phyloP scores from a whole-genome alignment of 257 asterid species.

The Penstemon newberryi region DNA sequence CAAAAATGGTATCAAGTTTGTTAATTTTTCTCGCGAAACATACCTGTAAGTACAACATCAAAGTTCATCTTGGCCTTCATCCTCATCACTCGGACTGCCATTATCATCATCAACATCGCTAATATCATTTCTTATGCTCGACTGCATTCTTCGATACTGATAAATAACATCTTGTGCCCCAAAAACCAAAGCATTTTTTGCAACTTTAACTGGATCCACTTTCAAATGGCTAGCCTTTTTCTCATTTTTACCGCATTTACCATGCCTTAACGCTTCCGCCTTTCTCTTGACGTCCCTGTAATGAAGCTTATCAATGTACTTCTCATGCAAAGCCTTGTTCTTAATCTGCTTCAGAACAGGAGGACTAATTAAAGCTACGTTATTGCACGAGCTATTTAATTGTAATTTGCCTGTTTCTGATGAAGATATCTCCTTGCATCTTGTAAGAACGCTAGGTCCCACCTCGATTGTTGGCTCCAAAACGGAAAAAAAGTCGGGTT shows the following conservation, averaged over 20 bases:
- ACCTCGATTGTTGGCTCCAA: constrained; percentile 55
- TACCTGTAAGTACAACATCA: background rate
- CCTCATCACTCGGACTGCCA: constrained; percentile 24
- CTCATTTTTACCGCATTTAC: constrained; percentile 26
- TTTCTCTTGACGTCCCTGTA: constrained; percentile 79
- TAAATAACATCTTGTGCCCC: constrained; percentile 60
- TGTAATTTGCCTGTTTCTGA: constrained; percentile 52
- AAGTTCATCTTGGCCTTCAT: constrained; percentile 32
- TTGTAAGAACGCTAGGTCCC: constrained; percentile 35
- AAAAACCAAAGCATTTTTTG: constrained; percentile 61
- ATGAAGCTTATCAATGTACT: constrained; percentile 78
- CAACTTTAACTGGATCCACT: constrained; percentile 46
- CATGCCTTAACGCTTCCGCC: constrained; percentile 52
- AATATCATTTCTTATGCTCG: constrained; percentile 15
- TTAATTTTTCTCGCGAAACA: too few relatives aligned
- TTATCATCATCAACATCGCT: constrained; percentile 32
- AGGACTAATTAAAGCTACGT: constrained; percentile 55
- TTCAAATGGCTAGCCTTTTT: constrained; percentile 26
- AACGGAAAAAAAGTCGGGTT: constrained; percentile 57
- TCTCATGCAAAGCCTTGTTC: constrained; percentile 81
- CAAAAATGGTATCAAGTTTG: too few relatives aligned
- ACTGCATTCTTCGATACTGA: constrained; percentile 43
- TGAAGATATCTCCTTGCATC: constrained; percentile 43
- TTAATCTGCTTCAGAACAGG: constrained; percentile 77
- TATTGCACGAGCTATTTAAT: constrained; percentile 28